Base-by-base conservation (phyloP, 2,329 filamentous ascomycete species). In the Ascocoryne sarcoides region DNA sequence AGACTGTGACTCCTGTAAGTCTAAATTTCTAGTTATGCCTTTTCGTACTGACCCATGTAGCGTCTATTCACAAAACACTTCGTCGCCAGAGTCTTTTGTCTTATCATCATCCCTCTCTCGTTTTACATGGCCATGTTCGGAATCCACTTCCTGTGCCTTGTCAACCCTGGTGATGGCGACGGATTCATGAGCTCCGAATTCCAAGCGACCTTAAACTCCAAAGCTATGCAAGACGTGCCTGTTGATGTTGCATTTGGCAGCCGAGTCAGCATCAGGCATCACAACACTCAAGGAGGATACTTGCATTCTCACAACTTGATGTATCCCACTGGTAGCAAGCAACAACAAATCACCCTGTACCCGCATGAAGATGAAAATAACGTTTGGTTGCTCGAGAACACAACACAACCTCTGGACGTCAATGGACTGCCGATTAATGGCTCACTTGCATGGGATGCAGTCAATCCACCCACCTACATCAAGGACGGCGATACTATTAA, bases 181-280 rank as follows among this genome's bases (percentile, higher is more conserved):
- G 92, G 92, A 40, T 98, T 98, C 71, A 98, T 98, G 92, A 95
- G 89, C 60, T 95, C 90, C 40, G 92, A 98, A 60, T 98, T 98
- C 70, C 92, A 98, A 67, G 84, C 92, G 21, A 96, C 92, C 2
- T 71, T 98, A 51, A 98, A 96, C 68, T 89, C 80, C 57, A 98
- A 96, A 71, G 81, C 77, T 39, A 98, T 98, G 92, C 82, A 87
- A 60, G 88, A 94, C 63, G 88, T 94, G 4, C 83, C 92, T 2
- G 92, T 85, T 20, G 89, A 98, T 65, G 83, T 98, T 43, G 81
- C 84, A 19, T 82, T 92, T 56, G 92, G 92, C 44, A 94, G 88
- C 61, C 78, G 84, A 49, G 75, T 98, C 56, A 80, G 72, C 49
- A 75, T 98, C 54, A 84, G 92, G 53, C 92, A 98, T 63, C 83